Conservation (phyloP, 2,329 filamentous ascomycete genomes). For the Scedosporium minutisporum region DNA sequence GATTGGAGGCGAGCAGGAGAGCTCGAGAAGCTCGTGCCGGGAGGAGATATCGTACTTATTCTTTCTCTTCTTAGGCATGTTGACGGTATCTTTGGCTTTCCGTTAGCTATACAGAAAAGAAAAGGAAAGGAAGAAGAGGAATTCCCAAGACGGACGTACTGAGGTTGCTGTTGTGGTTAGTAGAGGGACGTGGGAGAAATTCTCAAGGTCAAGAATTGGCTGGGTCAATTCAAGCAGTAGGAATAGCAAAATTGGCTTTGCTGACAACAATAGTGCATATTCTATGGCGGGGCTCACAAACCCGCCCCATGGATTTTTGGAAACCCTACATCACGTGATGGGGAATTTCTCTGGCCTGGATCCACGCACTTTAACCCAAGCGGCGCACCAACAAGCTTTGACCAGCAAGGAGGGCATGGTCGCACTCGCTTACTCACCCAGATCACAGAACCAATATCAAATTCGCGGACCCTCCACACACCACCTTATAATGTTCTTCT, state of each 20-base stretch:
- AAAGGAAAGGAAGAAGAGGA: constrained; percentile 8
- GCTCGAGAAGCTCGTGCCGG: too few species aligned
- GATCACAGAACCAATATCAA: constrained; percentile 7
- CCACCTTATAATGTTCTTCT: constrained; percentile 17
- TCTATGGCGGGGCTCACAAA: background rate
- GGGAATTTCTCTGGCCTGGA: background rate
- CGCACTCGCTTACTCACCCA: too few species aligned
- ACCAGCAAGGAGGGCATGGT: too few species aligned
- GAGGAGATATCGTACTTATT: constrained; percentile 41
- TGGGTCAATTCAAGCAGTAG: background rate
- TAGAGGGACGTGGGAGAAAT: constrained; percentile 13
- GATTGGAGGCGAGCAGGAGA: too few species aligned
- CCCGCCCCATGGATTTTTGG: background rate
- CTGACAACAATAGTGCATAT: background rate
- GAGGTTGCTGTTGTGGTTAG: constrained; percentile 13
- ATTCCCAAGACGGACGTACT: constrained; percentile 1
- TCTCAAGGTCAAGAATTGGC: background rate
- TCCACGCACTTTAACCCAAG: background rate
- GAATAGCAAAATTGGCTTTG: background rate
- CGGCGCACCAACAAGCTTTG: background rate
- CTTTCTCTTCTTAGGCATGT: constrained; percentile 66
- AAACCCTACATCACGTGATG: constrained; percentile 7
- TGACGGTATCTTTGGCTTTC: constrained; percentile 43
- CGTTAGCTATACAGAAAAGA: constrained; percentile 17
- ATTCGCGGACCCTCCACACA: constrained; percentile 14